Base-by-base conservation (phyloP, 2,329 filamentous ascomycete species). In the Cytospora paraplurivora region DNA sequence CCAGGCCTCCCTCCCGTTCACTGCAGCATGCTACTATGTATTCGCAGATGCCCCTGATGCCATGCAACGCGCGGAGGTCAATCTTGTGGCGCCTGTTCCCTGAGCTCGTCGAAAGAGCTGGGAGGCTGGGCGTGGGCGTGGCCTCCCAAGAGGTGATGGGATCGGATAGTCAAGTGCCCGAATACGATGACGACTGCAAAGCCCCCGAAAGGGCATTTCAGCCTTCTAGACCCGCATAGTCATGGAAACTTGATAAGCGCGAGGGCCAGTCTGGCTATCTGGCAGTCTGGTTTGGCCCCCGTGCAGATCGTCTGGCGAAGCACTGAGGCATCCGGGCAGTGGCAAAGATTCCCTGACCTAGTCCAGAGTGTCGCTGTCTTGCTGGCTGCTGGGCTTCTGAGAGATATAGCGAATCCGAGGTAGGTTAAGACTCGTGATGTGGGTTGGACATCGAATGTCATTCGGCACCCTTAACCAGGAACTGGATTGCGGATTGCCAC, bases 241-340 rank as follows among this genome's bases (percentile, higher is more conserved):
- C 44, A 21, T 47, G 44, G 44, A 21, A 19, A n/a, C 12, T 21
- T n/a, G 41, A 37, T 13, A 32, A 19, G 41, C n/a, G 34, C 19
- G 44, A 52, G 27, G 27, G 34, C 52, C 21, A 33, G 15, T 52
- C 13, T 38, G 59, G 47, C 59, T 21, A 47, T 55, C 58, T 21
- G 59, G 47, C 59, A 34, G 54, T 55, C 58, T 21, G 12, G 12
- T 41, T 32, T 41, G 58, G 58, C 44, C 19, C 50, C 58, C 34
- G 54, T 61, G 58, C 51, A 34, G 58, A 61, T 55, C 51, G 7
- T 15, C 27, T 27, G 27, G 27, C 27, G 27, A 27, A 4, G 27
- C 27, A 27, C 27, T 27, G 27, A 27, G 27, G 58, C 58, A 61
- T 50, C 51, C 59, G 59, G 51, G 59, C 17, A 55, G 59, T 61